These are phyloP conservation scores for Linum usitatissimum DNA, from an alignment of 345 rosid genomes.

Conservation along the genomic window DNA sequence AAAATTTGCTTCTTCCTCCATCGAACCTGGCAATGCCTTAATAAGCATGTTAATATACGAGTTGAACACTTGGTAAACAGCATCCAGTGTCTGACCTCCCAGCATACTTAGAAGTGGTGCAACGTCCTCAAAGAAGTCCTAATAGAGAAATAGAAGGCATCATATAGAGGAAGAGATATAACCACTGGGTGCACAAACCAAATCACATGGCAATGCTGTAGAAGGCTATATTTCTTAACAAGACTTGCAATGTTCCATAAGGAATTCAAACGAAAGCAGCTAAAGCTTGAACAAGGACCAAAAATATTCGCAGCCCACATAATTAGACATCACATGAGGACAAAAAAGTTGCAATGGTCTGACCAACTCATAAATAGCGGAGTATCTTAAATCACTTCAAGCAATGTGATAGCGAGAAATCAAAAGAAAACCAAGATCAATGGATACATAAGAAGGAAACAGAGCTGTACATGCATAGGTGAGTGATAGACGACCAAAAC, in stretches of 20 bases:
- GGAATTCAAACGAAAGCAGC: not conserved
- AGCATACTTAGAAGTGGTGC: conserved; percentile 95
- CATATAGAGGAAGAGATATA: conserved; percentile 9
- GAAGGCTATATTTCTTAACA: not conserved
- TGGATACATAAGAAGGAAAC: not conserved
- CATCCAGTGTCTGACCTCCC: conserved; percentile 90
- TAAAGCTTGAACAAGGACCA: too few species aligned
- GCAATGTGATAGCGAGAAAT: not conserved
- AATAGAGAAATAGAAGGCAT: conserved; percentile 12
- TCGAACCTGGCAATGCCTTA: conserved; percentile 89
- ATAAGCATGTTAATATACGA: conserved; percentile 76
- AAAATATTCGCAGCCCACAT: too few species aligned
- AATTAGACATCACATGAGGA: too few species aligned
- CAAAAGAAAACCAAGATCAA: not conserved
- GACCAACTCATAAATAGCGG: not conserved
- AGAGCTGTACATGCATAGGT: not conserved
- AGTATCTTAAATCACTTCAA: not conserved
- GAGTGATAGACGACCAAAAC: not conserved
- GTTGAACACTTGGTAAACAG: conserved; percentile 85
- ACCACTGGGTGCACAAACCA: not conserved
- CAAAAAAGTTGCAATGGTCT: not conserved
- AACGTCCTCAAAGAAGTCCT: conserved; percentile 99
- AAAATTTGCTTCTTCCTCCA: conserved; percentile 86
- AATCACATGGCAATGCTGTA: not conserved
- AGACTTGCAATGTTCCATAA: not conserved